phyloP scores from a whole-genome alignment of 2,329 filamentous ascomycete species.

The Pseudopyricularia javanii region DNA sequence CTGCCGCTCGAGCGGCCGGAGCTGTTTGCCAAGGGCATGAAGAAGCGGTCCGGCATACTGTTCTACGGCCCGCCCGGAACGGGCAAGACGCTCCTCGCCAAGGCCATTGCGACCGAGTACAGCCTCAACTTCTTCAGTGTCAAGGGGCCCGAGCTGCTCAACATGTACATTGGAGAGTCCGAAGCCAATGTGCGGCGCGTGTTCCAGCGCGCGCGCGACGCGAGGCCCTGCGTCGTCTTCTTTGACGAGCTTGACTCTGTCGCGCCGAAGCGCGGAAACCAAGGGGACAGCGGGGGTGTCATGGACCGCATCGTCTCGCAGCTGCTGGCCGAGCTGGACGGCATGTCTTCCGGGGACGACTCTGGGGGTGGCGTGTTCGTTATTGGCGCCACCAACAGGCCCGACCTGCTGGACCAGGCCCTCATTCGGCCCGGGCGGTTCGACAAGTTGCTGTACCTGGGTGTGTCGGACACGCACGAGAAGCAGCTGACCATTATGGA shows the following conservation, averaged over 20 bases:
- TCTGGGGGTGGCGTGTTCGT: slow-evolving; percentile 65
- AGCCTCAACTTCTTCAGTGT: slow-evolving; percentile 91
- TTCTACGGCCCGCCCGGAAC: slow-evolving; percentile 89
- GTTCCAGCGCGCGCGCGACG: slow-evolving; percentile 77
- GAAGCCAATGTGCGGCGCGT: slow-evolving; percentile 85
- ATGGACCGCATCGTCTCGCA: slow-evolving; percentile 98
- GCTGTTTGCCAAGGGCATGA: slow-evolving; percentile 93
- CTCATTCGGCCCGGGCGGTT: slow-evolving; percentile 82
- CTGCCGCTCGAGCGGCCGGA: slow-evolving; percentile 83
- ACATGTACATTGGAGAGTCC: slow-evolving; percentile 94
- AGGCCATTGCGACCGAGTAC: slow-evolving; percentile 88
- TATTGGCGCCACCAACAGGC: slow-evolving; percentile 89
- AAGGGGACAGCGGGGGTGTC: slow-evolving; percentile 91
- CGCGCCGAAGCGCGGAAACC: slow-evolving; percentile 90
- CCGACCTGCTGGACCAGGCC: slow-evolving; percentile 84
- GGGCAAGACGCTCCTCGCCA: slow-evolving; percentile 83
- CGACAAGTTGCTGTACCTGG: slow-evolving; percentile 97
- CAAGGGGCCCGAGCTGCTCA: slow-evolving; percentile 81
- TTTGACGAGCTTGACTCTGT: slow-evolving; percentile 91
- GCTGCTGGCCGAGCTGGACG: slow-evolving; percentile 86
- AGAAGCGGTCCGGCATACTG: slow-evolving; percentile 87
- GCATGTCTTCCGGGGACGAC: slow-evolving; percentile 71
- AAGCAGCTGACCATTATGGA: slow-evolving; percentile 93
- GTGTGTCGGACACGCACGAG: slow-evolving; percentile 90
- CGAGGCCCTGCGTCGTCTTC: slow-evolving; percentile 80